Conservation (phyloP, 495 filamentous ascomycete genomes). For the Xylaria nigripes region DNA sequence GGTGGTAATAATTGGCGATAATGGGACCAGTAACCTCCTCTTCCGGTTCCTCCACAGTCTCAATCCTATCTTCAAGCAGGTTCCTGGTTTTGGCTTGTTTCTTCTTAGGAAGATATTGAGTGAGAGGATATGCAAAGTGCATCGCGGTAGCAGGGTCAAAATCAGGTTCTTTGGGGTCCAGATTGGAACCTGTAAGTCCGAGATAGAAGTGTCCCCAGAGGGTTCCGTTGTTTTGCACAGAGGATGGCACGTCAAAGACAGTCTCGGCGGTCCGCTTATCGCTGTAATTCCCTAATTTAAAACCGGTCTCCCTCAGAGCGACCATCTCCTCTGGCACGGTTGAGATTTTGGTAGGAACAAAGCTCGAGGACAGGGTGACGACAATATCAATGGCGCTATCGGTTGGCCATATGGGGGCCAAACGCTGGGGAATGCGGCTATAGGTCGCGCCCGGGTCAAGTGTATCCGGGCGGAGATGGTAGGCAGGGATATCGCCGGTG, state of each 20-base stretch:
- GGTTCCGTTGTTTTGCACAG: constrained; percentile 86
- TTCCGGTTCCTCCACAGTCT: constrained; percentile 43
- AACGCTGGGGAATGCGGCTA: constrained; percentile 61
- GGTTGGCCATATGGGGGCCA: constrained; percentile 81
- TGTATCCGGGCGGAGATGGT: constrained; percentile 51
- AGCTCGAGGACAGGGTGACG: constrained; percentile 72
- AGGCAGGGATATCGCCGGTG: constrained; percentile 52
- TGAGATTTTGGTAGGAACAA: constrained; percentile 59
- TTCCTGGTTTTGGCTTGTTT: constrained; percentile 87
- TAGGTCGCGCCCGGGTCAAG: constrained; percentile 56
- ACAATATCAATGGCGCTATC: constrained; percentile 73
- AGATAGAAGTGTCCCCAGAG: constrained; percentile 92
- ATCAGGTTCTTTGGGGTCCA: constrained; percentile 63
- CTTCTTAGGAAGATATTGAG: constrained; percentile 85
- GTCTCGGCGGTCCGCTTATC: constrained; percentile 73
- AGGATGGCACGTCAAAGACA: constrained; percentile 65
- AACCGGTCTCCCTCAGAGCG: constrained; percentile 71
- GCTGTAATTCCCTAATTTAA: constrained; percentile 70
- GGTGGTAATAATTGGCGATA: constrained; percentile 84
- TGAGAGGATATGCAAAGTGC: constrained; percentile 77
- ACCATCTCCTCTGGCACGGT: constrained; percentile 47
- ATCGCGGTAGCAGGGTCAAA: constrained; percentile 70
- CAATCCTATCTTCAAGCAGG: constrained; percentile 55
- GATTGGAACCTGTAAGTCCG: constrained; percentile 57
- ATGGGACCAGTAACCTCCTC: constrained; percentile 52